Evolutionary conservation across 345 rosid genomes (phyloP), one percentile per base, ranked within the genome.

Genomic region (Physaria fendleri): DNA sequence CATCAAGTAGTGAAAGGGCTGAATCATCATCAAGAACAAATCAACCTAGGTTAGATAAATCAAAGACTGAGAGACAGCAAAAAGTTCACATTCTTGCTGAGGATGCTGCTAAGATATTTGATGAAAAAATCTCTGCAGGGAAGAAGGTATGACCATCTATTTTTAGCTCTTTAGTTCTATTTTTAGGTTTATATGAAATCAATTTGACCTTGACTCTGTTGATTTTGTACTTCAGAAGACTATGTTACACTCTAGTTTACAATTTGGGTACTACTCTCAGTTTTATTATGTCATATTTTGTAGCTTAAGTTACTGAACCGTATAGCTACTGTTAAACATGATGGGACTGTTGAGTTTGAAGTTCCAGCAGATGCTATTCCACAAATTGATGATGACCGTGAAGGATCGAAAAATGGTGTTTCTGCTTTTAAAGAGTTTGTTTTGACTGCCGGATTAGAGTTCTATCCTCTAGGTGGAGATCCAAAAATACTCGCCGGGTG

Each of bases 401-500:
- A 74, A 23, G 84, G 68, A 37, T 35, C 29, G 10, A 42, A 41
- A 62, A 62, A 68, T 43, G 77, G 76, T 62, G 77, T 46, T 64
- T 76, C 41, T 40, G 75, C 65, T 56, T 94, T 94, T 73, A 94
- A 85, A 65, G 99, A 94, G 73, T 94, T 94, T 79, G 96, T 94
- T 71, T 63, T 90, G 76, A 87, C 96, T 62, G 87, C 99, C 68
- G 99, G 99, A 45, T 74, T 94, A 80, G 99, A 94, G 78, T 94
- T 94, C 62, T 94, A 71, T 62, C 95, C 97, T 49, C 61, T 94
- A 60, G 99, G 99, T 0, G 97, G 99, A 72, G 99, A 94, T 73
- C 99, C 99, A 6, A 94, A 90, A 79, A 82, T 94, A 73, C 87
- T 94, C 20, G 97, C 99, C 8, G 95, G 82, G 22, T 90, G 99